Conservation (phyloP, 768 basidiomycete genomes). For the Boletus edulis region DNA sequence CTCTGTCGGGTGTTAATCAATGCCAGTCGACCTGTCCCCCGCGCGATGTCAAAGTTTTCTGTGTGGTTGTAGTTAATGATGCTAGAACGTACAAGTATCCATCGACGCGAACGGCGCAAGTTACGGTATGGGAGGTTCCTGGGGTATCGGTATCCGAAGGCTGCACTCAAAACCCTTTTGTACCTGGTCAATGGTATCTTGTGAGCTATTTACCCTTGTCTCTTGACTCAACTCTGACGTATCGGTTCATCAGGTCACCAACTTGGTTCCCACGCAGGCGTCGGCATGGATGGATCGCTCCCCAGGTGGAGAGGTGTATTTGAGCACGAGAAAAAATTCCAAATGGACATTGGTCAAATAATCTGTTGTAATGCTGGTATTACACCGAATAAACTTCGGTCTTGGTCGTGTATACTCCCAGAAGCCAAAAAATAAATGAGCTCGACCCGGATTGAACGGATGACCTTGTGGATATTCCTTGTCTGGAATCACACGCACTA, state of each 20-base stretch:
- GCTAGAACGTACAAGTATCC: conserved; percentile 50
- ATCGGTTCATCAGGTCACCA: conserved; percentile 43
- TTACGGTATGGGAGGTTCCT: conserved; percentile 83
- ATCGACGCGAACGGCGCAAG: conserved; percentile 60
- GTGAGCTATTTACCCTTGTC: conserved; percentile 38
- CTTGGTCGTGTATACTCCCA: too few relatives aligned
- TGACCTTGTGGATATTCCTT: conserved; percentile 37
- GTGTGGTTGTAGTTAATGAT: conserved; percentile 69
- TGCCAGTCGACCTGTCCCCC: conserved; percentile 61
- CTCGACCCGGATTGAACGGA: conserved; percentile 46
- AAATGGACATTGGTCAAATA: conserved; percentile 48
- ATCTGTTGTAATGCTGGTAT: background rate
- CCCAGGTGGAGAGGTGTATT: conserved; percentile 64
- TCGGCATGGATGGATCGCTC: conserved; percentile 69
- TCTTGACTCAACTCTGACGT: background rate
- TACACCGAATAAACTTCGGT: too few relatives aligned
- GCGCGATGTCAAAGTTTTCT: conserved; percentile 72
- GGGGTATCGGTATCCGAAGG: conserved; percentile 51
- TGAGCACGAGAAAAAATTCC: conserved; percentile 65
- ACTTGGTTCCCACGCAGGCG: conserved; percentile 64
- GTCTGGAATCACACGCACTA: conserved; percentile 35
- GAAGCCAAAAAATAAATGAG: conserved; percentile 17
- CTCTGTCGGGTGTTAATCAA: conserved; percentile 2
- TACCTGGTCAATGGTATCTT: conserved; percentile 63
- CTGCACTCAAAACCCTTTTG: conserved; percentile 47